These are phyloP conservation scores for Aspergillus bombycis DNA, from an alignment of 2,329 filamentous ascomycete species.

Conservation along the genomic window DNA sequence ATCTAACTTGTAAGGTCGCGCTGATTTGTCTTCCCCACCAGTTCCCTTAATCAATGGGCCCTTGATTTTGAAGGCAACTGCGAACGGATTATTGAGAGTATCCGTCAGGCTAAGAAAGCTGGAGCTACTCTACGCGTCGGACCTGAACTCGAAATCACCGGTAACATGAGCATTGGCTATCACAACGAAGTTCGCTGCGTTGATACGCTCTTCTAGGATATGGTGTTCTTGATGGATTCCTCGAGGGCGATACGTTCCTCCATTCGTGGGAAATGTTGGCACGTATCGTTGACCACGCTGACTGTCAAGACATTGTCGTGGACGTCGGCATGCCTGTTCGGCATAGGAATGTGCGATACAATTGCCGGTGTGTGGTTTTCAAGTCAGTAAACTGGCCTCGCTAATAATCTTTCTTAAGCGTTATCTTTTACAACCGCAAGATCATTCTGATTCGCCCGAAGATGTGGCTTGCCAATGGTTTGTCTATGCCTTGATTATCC, in stretches of 20 bases:
- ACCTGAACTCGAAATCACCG: constrained; percentile 59
- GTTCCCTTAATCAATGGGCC: constrained; percentile 52
- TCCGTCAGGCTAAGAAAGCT: constrained; percentile 61
- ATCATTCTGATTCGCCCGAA: constrained; percentile 75
- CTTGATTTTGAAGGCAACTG: constrained; percentile 68
- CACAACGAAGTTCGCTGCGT: not conserved
- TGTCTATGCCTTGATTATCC: constrained; percentile 5
- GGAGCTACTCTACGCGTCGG: constrained; percentile 66
- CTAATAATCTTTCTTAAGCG: constrained; percentile 25
- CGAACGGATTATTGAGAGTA: constrained; percentile 65
- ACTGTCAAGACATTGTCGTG: constrained; percentile 67
- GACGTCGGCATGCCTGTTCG: constrained; percentile 66
- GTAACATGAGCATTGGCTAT: constrained; percentile 27
- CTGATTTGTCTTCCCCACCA: constrained; percentile 19
- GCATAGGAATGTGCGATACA: constrained; percentile 66
- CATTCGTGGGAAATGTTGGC: constrained; percentile 67
- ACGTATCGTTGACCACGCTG: constrained; percentile 62
- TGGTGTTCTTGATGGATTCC: constrained; percentile 69
- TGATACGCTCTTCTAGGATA: constrained; percentile 45
- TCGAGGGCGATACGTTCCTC: constrained; percentile 60
- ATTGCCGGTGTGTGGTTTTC: constrained; percentile 52
- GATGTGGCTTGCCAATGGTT: constrained; percentile 67
- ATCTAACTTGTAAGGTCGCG: not conserved
- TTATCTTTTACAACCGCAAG: constrained; percentile 67
- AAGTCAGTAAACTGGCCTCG: not conserved